Base-by-base conservation (phyloP, 2,329 filamentous ascomycete genomes). In the Fonsecaea erecta region DNA sequence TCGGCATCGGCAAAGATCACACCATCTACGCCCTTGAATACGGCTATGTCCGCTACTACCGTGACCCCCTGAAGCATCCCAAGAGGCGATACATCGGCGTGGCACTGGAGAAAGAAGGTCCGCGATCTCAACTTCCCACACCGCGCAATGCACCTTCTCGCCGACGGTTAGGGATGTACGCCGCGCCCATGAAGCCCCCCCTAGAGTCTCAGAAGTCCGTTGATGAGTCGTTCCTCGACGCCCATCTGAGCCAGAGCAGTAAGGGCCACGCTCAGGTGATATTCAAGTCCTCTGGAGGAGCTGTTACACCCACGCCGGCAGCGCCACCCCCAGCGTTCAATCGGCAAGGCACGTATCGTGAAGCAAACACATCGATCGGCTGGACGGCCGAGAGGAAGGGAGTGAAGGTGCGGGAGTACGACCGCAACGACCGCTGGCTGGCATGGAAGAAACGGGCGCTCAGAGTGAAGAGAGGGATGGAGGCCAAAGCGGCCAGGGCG, bases 21-120 rank as follows among this genome's bases (percentile, higher is more conserved):
- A 98, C 94, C 57, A 96, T 99, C 76, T 96, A 91, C 79, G 88
- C 95, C 60, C 89, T 88, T 65, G 86, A 90, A 62, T 84, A 90
- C 2, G 95, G 95, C 69, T 99, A 96, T 79, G 95, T 99, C 66
- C 93, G 95, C 73, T 99, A 97, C 85, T 99, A 99, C 84, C 88
- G 90, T 75, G 94, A 99, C 76, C 93, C 93, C 0, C 79, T 84
- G 34, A 85, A 83, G 65, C 92, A 98, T 78, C 91, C 93, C 0
- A 90, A 92, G 71, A 87, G 93, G 66, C 92, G 96, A 77, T 99
- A 93, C 83, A 99, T 99, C 74, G 95, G 95, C 67, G 90, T 99
- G 21, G 90, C 91, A 35, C 93, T 97, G 77, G 85, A 93, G 76
- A 92, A 92, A 75, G 83, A 88, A 16, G 71, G 71, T 12, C 61